phyloP scores from a whole-genome alignment of 2,329 filamentous ascomycete genomes.

The Pleomassaria siparia region DNA sequence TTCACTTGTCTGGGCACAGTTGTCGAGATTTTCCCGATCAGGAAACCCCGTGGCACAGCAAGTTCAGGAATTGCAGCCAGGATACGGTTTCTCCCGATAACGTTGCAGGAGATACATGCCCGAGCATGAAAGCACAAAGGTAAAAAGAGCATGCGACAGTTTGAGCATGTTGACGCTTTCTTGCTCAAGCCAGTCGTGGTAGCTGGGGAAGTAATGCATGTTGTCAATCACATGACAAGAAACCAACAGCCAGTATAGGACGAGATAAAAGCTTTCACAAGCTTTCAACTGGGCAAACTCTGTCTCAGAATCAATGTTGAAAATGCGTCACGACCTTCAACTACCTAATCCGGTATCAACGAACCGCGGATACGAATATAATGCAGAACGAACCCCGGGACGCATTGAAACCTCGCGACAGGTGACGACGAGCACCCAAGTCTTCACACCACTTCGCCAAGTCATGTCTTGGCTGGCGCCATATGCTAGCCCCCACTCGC shows the following conservation, averaged over 20 bases:
- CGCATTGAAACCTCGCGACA: conserved; percentile 17
- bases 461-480: conserved; percentile 32
- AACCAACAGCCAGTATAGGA: background rate
- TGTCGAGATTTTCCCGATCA: too few species aligned
- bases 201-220: background rate
- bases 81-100: too few species aligned
- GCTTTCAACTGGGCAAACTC: background rate
- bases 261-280: background rate
- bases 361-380: background rate
- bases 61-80: too few species aligned
- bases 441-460: conserved; percentile 32
- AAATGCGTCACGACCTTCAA: background rate
- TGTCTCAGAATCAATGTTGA: background rate
- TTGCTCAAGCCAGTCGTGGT: background rate
- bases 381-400: background rate
- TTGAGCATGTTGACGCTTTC: too few species aligned
- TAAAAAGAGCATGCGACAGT: too few species aligned
- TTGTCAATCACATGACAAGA: background rate
- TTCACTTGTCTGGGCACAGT: too few species aligned
- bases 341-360: background rate
- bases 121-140: too few species aligned
- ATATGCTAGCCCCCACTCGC: conserved; percentile 26
- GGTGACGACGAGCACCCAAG: conserved; percentile 30
- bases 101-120: too few species aligned
- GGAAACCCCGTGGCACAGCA: too few species aligned